Percentiles rank a stretch among this genome's conserved stretches.
These are phyloP conservation scores for Incumbomyces delicatus DNA, from an alignment of 2,329 filamentous ascomycete species.

Conservation along the genomic window DNA sequence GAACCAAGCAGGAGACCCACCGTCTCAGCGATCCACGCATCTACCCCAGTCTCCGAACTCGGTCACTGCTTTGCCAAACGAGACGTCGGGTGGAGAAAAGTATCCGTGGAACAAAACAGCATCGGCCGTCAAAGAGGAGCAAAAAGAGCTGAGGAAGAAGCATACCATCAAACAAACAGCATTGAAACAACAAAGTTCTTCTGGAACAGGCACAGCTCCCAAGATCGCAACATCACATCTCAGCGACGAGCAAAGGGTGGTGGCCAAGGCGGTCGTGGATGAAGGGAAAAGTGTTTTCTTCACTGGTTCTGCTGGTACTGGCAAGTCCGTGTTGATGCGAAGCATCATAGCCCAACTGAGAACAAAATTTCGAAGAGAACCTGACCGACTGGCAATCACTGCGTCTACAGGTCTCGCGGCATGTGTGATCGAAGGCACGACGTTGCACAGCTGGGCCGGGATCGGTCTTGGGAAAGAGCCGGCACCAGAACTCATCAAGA, in stretches of 20 bases:
- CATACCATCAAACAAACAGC: conserved; percentile 33
- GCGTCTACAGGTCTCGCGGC: conserved; percentile 92
- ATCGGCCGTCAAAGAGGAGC: conserved; percentile 66
- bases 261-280: conserved; percentile 72
- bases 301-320: conserved; percentile 89
- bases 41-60: background rate
- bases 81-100: conserved; percentile 26
- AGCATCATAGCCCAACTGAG: conserved; percentile 77
- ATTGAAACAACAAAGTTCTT: conserved; percentile 30
- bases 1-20: conserved; percentile 29
- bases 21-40: background rate
- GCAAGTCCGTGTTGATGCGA: conserved; percentile 91
- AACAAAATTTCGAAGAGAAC: conserved; percentile 63
- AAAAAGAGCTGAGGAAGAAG: conserved; percentile 60
- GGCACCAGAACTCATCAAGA: conserved; percentile 69
- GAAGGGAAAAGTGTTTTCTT: conserved; percentile 88
- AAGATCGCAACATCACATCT: conserved; percentile 49
- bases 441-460: conserved; percentile 88
- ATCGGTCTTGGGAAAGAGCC: conserved; percentile 92
- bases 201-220: conserved; percentile 28
- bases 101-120: conserved; percentile 64
- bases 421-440: conserved; percentile 93
- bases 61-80: conserved; percentile 33
- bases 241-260: conserved; percentile 75
- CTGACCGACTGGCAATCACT: conserved; percentile 81